phyloP scores from a whole-genome alignment of 495 filamentous ascomycete species.

The Emericellopsis terricola region DNA sequence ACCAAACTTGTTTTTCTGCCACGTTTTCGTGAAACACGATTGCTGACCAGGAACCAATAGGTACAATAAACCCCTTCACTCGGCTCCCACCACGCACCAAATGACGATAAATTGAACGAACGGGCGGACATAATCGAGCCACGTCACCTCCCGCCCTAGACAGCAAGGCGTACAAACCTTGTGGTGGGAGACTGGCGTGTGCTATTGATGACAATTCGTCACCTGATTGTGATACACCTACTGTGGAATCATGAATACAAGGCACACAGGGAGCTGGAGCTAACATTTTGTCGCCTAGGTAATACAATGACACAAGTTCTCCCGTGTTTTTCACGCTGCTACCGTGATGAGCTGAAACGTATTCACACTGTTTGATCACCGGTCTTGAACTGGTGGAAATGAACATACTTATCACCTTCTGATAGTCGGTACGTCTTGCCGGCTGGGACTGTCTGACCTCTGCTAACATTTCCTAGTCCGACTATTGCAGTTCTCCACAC shows the following conservation, averaged over 20 bases:
- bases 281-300: no score
- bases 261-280: no score
- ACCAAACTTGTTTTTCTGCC: slow-evolving; percentile 7
- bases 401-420: slow-evolving; percentile 78
- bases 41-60: slow-evolving; percentile 17
- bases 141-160: slow-evolving; percentile 36
- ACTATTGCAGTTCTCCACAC: neutral
- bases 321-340: slow-evolving; percentile 6
- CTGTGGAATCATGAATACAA: no score
- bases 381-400: slow-evolving; percentile 37
- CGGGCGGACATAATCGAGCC: slow-evolving; percentile 93
- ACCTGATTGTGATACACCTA: slow-evolving; percentile 51
- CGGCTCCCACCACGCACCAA: slow-evolving; percentile 11
- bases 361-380: slow-evolving; percentile 99
- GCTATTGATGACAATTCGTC: slow-evolving; percentile 97
- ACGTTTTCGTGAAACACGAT: no score
- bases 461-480: neutral
- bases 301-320: slow-evolving; percentile 2
- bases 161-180: slow-evolving; percentile 80
- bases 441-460: slow-evolving; percentile 17
- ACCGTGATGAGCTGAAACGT: slow-evolving; percentile 27
- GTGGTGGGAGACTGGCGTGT: slow-evolving; percentile 47
- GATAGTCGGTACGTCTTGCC: slow-evolving; percentile 47
- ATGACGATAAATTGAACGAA: slow-evolving; percentile 95
- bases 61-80: slow-evolving; percentile 34